phyloP scores from a whole-genome alignment of 169 alveolate genomes.

The Plasmodium gaboni region DNA sequence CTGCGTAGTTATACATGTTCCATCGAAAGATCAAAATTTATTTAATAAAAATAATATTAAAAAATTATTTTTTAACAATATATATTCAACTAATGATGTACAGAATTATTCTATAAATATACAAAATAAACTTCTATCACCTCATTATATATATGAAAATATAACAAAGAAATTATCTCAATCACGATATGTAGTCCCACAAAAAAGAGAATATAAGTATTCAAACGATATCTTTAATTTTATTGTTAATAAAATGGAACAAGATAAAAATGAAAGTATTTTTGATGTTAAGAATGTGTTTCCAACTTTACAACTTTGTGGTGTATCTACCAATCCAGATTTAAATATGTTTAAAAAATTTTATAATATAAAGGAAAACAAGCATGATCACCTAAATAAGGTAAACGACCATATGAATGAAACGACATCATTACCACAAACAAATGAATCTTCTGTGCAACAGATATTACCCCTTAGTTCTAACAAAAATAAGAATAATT shows the following conservation, averaged over 20 bases:
- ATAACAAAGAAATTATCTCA: slow-evolving; percentile 19
- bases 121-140: slow-evolving; percentile 40
- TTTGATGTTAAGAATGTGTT: not conserved
- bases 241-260: slow-evolving; percentile 25
- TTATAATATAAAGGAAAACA: not conserved
- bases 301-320: not conserved
- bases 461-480: not conserved
- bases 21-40: not conserved
- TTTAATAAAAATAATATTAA: slow-evolving; percentile 25
- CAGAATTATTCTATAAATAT: slow-evolving; percentile 55
- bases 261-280: not conserved
- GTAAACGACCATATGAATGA: not conserved
- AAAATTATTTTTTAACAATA: slow-evolving; percentile 45
- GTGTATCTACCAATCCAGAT: not conserved
- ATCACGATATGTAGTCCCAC: slow-evolving; percentile 22
- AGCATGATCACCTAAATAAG: not conserved
- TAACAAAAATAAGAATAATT: not conserved
- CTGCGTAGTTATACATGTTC: slow-evolving; percentile 67
- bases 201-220: not conserved
- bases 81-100: slow-evolving; percentile 22
- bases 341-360: not conserved
- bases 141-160: slow-evolving; percentile 39
- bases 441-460: not conserved
- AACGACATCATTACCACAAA: too few relatives aligned
- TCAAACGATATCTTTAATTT: slow-evolving; percentile 5